Evolutionary conservation across 495 filamentous ascomycete species (phyloP).

Genomic region (Talaromyces ruber): DNA sequence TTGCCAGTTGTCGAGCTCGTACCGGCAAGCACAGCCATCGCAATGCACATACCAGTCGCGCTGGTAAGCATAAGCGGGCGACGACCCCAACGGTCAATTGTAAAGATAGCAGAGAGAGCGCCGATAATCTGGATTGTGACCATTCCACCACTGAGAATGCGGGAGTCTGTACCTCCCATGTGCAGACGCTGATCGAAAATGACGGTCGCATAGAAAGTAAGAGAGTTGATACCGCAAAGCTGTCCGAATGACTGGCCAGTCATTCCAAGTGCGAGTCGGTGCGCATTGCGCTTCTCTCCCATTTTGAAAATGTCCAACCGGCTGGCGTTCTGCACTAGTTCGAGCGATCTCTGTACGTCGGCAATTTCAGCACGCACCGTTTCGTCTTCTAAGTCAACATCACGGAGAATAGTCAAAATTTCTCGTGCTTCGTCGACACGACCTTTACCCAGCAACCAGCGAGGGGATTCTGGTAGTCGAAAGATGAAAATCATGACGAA

Average conservation of each 20-base stretch:
- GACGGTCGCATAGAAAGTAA: slow-evolving; percentile 51
- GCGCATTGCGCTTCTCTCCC: slow-evolving; percentile 15
- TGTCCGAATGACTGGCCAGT: slow-evolving; percentile 41
- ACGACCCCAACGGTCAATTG: slow-evolving; percentile 64
- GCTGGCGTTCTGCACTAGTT: slow-evolving; percentile 15
- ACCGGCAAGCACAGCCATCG: slow-evolving; percentile 49
- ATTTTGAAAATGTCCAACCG: slow-evolving; percentile 19
- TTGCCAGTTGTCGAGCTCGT: slow-evolving; percentile 32
- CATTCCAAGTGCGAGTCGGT: slow-evolving; percentile 19
- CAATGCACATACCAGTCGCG: slow-evolving; percentile 43
- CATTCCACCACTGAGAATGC: slow-evolving; percentile 67
- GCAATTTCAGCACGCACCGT: slow-evolving; percentile 20
- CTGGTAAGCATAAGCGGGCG: slow-evolving; percentile 55
- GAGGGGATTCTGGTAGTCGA: slow-evolving; percentile 54
- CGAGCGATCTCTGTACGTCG: slow-evolving; percentile 26
- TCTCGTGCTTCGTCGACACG: slow-evolving; percentile 41
- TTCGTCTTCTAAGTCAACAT: slow-evolving; percentile 13
- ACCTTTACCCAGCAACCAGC: slow-evolving; percentile 48
- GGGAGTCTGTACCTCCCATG: slow-evolving; percentile 67
- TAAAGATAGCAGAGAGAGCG: slow-evolving; percentile 65
- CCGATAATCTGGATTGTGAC: slow-evolving; percentile 68
- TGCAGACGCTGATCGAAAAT: slow-evolving; percentile 52
- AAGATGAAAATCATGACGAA: slow-evolving; percentile 50
- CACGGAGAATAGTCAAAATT: slow-evolving; percentile 20
- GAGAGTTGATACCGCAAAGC: slow-evolving; percentile 51